Evolutionary conservation across 257 asterid species (phyloP).

Genomic region (Orobanche coerulescens): DNA sequence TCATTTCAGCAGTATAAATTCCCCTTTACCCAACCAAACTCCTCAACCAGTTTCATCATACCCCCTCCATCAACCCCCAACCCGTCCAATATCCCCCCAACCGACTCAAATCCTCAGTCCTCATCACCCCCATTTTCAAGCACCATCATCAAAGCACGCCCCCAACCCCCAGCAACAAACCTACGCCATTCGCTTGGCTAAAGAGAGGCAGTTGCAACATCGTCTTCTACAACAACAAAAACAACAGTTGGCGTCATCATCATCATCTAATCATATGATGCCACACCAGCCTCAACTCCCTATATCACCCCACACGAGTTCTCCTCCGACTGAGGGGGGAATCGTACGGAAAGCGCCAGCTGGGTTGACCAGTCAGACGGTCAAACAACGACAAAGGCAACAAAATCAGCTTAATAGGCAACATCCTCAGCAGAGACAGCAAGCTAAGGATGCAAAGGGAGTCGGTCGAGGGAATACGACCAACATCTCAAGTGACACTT

Average conservation of each 20-base stretch:
- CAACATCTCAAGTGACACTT: conserved; percentile 43
- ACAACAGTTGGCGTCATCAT: too few species aligned
- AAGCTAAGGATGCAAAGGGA: conserved; percentile 61
- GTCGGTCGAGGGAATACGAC: conserved; percentile 51
- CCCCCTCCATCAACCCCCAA: conserved; percentile 41
- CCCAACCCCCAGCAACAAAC: conserved; percentile 66
- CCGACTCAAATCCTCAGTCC: conserved; percentile 38
- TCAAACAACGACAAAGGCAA: conserved; percentile 35
- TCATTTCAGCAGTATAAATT: conserved; percentile 37
- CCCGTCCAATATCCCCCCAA: conserved; percentile 41
- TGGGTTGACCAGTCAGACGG: conserved; percentile 39
- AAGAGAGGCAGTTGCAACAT: conserved; percentile 68
- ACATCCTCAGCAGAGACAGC: conserved; percentile 58
- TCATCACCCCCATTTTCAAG: conserved; percentile 54
- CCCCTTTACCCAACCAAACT: conserved; percentile 21
- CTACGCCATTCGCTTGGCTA: conserved; percentile 63
- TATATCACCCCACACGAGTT: conserved; percentile 39
- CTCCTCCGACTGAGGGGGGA: conserved; percentile 53
- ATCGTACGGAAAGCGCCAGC: conserved; percentile 47
- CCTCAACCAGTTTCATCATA: conserved; percentile 38
- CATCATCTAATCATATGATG: conserved; percentile 50
- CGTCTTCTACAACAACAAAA: conserved; percentile 43
- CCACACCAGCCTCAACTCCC: conserved; percentile 61
- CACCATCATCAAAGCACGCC: conserved; percentile 43
- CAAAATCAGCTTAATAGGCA: conserved; percentile 36